phyloP scores from a whole-genome alignment of 805 yeast genomes.

The Schizosaccharomyces osmophilus region DNA sequence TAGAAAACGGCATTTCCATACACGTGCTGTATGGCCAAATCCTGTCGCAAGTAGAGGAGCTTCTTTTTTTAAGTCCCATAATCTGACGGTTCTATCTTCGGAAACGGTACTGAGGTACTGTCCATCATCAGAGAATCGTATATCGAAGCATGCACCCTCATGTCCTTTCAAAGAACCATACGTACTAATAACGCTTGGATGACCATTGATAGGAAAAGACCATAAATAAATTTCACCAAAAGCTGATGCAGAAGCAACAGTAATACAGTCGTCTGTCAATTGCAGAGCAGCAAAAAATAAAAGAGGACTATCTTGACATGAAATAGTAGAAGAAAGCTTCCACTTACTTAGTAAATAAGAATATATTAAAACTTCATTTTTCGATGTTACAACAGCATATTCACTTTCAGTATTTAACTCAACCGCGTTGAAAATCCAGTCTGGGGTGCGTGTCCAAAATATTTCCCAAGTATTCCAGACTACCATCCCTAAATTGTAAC shows the following conservation, averaged over 20 bases:
- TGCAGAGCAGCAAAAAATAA: neutral
- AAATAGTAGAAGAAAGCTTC: neutral
- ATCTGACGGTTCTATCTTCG: neutral
- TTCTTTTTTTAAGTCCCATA: neutral
- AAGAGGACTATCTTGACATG: neutral
- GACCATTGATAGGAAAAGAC: neutral
- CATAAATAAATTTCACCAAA: neutral
- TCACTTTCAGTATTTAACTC: neutral
- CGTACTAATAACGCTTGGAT: neutral
- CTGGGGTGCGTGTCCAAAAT: neutral
- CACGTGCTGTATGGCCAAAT: slow-evolving; percentile 1
- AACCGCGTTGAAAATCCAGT: neutral
- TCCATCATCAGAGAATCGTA: neutral
- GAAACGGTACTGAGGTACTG: neutral
- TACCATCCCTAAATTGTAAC: neutral
- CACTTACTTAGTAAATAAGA: neutral
- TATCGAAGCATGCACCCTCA: neutral
- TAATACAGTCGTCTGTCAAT: neutral
- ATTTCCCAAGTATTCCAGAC: neutral
- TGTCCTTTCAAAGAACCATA: neutral
- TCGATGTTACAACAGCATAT: neutral
- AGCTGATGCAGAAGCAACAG: neutral
- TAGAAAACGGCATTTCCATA: neutral
- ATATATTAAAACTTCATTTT: neutral
- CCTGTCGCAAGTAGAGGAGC: neutral